Conservation (phyloP, 108 stramenopile genomes). For the Nitzschia palea region DNA sequence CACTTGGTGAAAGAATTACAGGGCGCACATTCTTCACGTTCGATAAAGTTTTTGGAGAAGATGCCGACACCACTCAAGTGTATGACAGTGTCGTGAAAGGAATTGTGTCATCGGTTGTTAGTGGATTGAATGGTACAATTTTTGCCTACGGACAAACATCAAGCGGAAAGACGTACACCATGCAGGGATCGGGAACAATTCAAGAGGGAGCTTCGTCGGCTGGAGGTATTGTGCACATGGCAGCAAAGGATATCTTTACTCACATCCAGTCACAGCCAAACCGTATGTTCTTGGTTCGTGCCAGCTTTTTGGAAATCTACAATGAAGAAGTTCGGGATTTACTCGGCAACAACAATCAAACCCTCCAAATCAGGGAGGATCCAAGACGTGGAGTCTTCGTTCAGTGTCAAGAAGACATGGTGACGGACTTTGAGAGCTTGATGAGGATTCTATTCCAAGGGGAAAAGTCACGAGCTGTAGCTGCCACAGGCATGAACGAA, state of each 20-base stretch:
- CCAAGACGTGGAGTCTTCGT: slow-evolving; percentile 95
- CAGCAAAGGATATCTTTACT: slow-evolving; percentile 78
- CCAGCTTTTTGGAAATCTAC: slow-evolving; percentile 98
- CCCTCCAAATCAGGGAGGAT: slow-evolving; percentile 88
- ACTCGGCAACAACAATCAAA: slow-evolving; percentile 49
- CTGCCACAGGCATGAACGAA: slow-evolving; percentile 96
- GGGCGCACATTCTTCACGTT: slow-evolving; percentile 90
- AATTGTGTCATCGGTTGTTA: slow-evolving; percentile 85
- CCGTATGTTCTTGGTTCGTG: slow-evolving; percentile 83
- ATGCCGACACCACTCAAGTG: slow-evolving; percentile 75
- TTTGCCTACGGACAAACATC: slow-evolving; percentile 96
- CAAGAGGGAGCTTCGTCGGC: slow-evolving; percentile 48
- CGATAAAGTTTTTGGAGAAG: slow-evolving; percentile 91
- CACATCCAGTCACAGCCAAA: slow-evolving; percentile 61
- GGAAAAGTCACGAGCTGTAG: slow-evolving; percentile 87
- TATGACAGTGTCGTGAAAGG: slow-evolving; percentile 85
- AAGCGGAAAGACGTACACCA: slow-evolving; percentile 91
- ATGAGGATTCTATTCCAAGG: slow-evolving; percentile 76
- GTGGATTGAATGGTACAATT: slow-evolving; percentile 97
- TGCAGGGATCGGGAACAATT: slow-evolving; percentile 85
- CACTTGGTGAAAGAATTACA: slow-evolving; percentile 54
- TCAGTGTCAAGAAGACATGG: slow-evolving; percentile 79
- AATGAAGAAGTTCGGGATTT: slow-evolving; percentile 98
- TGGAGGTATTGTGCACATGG: slow-evolving; percentile 82
- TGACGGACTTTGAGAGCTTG: slow-evolving; percentile 78